Base-by-base conservation (phyloP, 1,139 yeast genomes). In the Geotrichum carabidarum region DNA sequence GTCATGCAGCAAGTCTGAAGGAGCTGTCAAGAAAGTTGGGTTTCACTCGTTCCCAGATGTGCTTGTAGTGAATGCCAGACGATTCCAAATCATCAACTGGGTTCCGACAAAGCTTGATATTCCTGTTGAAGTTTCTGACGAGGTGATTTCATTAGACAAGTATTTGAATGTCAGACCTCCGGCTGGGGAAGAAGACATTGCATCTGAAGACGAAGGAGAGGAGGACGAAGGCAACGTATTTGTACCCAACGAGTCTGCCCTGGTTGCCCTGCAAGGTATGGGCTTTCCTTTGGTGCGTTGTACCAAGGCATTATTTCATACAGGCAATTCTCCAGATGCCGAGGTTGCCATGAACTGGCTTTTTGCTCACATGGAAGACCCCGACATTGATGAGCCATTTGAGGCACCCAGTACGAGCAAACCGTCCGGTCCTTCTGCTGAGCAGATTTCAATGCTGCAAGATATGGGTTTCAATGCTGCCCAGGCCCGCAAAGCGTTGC, bases 261-360 rank as follows among this genome's bases (percentile, higher is more conserved):
- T 89, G 61, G 70, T 74, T 6, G 77, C 78, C 58, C 77, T 94
- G 27, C 68, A 75, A 55, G 80, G 80, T 32, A 93, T 91, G 96
- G 99, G 99, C n/a, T 93, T 93, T 68, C 81, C 93, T 0, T 80
- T 78, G 54, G 77, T 78, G 17, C 77, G 94, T 49, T 77, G 84
- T 44, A 74, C 76, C 36, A 81, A 83, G 63, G 96, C 93, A 0
- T 73, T 93, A 35, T 83, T 77, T 63, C 71, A 79, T 41, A 88
- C 95, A 0, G 94, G 90, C 0, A 90, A 88, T 63, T 63, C 68
- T 2, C 51, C 55, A 8, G 74, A 74, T 50, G 76, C 87, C 0
- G 98, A 93, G 62, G 78, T 76, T 4, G 96, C 98, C 0, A 84
- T 88, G 86, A 87, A 88, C 64, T 90, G 98, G 96, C 67, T 94